These are phyloP conservation scores for Hymenoscyphus repandus DNA, from an alignment of 2,329 filamentous ascomycete species.

Conservation along the genomic window DNA sequence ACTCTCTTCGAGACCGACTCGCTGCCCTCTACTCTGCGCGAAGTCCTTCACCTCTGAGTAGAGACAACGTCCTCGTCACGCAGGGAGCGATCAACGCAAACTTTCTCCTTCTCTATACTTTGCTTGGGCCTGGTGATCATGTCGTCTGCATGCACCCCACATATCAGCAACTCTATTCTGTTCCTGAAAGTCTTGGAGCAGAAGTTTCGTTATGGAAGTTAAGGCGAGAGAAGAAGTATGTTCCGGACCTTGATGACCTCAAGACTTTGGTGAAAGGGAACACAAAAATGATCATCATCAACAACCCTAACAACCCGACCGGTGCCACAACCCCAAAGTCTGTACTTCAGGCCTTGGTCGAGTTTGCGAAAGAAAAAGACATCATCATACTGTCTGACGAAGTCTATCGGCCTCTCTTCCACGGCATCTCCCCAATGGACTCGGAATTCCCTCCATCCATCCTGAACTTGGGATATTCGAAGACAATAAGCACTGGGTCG, in stretches of 20 bases:
- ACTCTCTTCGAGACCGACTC: constrained; percentile 57
- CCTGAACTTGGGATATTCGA: constrained; percentile 66
- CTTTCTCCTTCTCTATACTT: constrained; percentile 68
- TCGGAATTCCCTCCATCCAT: constrained; percentile 59
- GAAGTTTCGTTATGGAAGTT: constrained; percentile 74
- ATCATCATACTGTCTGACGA: constrained; percentile 72
- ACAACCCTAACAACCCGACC: constrained; percentile 80
- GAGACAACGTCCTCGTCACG: constrained; percentile 68
- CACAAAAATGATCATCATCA: constrained; percentile 67
- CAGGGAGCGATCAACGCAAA: constrained; percentile 83
- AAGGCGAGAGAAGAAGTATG: constrained; percentile 57
- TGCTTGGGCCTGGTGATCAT: constrained; percentile 71
- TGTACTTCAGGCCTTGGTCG: constrained; percentile 55
- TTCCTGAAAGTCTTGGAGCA: constrained; percentile 70
- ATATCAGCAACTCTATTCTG: constrained; percentile 76
- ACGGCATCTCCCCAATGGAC: constrained; percentile 36
- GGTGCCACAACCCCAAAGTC: constrained; percentile 62
- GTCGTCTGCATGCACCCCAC: constrained; percentile 83
- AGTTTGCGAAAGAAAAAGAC: constrained; percentile 54
- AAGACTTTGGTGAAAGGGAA: constrained; percentile 59
- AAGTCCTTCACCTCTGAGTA: constrained; percentile 39
- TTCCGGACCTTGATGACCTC: constrained; percentile 62
- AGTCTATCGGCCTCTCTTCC: constrained; percentile 80
- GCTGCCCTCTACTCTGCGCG: constrained; percentile 59
- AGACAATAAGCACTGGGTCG: constrained; percentile 68